Evolutionary conservation across 169 alveolate species (phyloP), one percentile per base, ranked within the genome.

Genomic region (Besnoitia besnoiti): DNA sequence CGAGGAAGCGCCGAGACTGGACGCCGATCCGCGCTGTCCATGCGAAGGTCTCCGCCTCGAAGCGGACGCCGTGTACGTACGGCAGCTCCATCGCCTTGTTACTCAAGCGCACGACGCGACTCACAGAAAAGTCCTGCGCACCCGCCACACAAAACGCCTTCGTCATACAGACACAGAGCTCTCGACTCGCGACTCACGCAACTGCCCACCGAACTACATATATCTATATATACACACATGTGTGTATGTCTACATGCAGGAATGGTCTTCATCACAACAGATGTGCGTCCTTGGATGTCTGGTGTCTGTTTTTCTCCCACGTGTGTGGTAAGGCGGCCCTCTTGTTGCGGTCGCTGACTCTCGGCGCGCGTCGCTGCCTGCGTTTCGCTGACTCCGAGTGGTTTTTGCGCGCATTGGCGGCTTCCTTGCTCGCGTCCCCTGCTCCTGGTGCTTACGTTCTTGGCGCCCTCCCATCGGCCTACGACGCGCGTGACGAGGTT

Each of bases 61-160:
- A 93, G 12, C 89, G 88, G 24, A 93, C 95, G 19, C 95, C 95
- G 61, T 88, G 95, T 73, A 93, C 95, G 44, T 93, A 93, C 39
- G 95, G 95, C 55, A 93, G 49, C 55, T 93, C 93, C 93, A 88
- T 88, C 12, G 95, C 95, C 14, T 90, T 73, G n/a, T 80, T 40
- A 85, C 93, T 85, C 40, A 93, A 73, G 8, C 93, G 90, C 24
- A 67, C 91, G 24, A 93, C 91, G 5, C 95, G 95, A 33, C 90
- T 91, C 24, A 89, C 92, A 14, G 94, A 85, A 19, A 77, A 85
- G 47, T 91, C 94, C 92, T 91, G 89, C 59, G 37, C 37, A 42
- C 47, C 12, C 67, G 30, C 5, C 7, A 3, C 7, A 5, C 67
- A 55, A 3, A 19, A 55, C 12, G 30, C 12, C 67, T 1, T n/a